Conservation (phyloP, 805 yeast genomes). For the Ogataea methanolica region DNA sequence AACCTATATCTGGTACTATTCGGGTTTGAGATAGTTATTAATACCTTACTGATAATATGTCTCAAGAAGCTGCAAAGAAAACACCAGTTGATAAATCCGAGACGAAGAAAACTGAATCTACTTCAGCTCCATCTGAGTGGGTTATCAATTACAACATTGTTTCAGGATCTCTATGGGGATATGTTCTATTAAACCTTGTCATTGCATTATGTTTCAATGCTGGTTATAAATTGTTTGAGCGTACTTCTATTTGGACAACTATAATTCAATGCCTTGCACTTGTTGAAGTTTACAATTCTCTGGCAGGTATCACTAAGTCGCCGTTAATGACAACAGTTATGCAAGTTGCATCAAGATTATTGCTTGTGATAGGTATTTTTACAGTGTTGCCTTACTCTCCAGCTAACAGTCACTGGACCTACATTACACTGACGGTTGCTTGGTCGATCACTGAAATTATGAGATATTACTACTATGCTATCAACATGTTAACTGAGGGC, state of each 20-base stretch:
- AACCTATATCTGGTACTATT: no score
- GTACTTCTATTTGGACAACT: constrained; percentile 55
- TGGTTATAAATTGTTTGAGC: constrained; percentile 60
- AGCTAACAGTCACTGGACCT: constrained; percentile 55
- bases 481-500: constrained; percentile 47
- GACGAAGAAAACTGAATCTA: not conserved
- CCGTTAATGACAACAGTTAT: constrained; percentile 79
- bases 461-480: constrained; percentile 83
- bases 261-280: constrained; percentile 74
- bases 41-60: no score
- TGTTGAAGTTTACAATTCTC: constrained; percentile 75
- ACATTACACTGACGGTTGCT: constrained; percentile 64
- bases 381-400: constrained; percentile 69
- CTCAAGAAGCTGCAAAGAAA: not conserved
- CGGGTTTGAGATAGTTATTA: no score
- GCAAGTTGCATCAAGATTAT: constrained; percentile 82
- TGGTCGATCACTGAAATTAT: constrained; percentile 96
- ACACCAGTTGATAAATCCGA: not conserved
- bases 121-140: constrained; percentile 18
- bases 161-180: constrained; percentile 31
- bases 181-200: constrained; percentile 25
- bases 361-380: constrained; percentile 80
- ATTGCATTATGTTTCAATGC: constrained; percentile 34
- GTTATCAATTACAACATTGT: constrained; percentile 29
- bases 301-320: constrained; percentile 76